These are phyloP conservation scores for Linum usitatissimum DNA, from an alignment of 345 rosid species.

Conservation along the genomic window DNA sequence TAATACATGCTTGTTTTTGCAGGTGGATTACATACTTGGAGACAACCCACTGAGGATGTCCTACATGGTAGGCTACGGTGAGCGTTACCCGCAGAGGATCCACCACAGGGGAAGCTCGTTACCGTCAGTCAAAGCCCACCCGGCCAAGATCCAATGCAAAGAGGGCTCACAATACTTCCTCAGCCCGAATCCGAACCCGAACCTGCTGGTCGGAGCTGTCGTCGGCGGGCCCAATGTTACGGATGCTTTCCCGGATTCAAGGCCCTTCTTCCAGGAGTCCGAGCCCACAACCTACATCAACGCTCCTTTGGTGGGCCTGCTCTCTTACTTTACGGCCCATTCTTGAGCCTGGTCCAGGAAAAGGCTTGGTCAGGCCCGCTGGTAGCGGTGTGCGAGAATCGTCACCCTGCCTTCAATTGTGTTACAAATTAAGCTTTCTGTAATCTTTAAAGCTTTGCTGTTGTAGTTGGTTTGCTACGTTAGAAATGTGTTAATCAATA, in stretches of 20 bases:
- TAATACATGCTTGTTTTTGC: not conserved
- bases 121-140: slow-evolving; percentile 23
- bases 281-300: slow-evolving; percentile 30
- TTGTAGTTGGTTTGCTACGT: no score
- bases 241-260: slow-evolving; percentile 26
- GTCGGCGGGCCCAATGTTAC: slow-evolving; percentile 28
- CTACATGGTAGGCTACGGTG: slow-evolving; percentile 28
- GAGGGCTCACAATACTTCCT: slow-evolving; percentile 20
- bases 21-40: slow-evolving; percentile 31
- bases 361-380: not conserved
- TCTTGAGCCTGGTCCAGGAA: slow-evolving; percentile 14
- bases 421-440: no score
- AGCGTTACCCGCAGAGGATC: slow-evolving; percentile 21
- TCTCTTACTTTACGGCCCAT: slow-evolving; percentile 40
- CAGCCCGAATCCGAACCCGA: slow-evolving; percentile 24
- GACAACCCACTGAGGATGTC: slow-evolving; percentile 29
- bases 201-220: slow-evolving; percentile 23
- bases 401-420: slow-evolving; percentile 34
- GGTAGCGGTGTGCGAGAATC: slow-evolving; percentile 45
- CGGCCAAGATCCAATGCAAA: slow-evolving; percentile 20
- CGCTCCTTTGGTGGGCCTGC: slow-evolving; percentile 24
- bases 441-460: no score
- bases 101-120: slow-evolving; percentile 28
- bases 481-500: no score
- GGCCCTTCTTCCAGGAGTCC: slow-evolving; percentile 23